Evolutionary conservation across 192 early-diverging fungal genomes (phyloP), one percentile per base, ranked within the genome.

Genomic region (Linnemannia zychae): DNA sequence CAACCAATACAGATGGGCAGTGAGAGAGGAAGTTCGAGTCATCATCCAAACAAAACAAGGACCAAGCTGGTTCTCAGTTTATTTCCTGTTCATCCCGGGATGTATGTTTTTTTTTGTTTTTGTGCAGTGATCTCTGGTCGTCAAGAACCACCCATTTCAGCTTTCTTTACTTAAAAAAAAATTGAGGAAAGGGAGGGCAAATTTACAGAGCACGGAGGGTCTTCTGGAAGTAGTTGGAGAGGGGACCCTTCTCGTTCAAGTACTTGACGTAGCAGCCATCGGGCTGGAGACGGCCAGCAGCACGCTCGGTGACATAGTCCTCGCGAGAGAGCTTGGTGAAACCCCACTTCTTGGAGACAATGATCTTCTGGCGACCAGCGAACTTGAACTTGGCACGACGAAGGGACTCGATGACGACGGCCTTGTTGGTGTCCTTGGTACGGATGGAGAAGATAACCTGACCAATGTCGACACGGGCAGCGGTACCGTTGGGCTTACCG

Each of bases 321-420:
- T 96, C 95, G 78, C 97, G 96, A 77, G 95, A 91, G 79, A 98
- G 92, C 91, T 98, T 98, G 92, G 98, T 99, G 94, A 99, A 99
- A 78, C 98, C 98, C 98, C 98, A 99, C 92, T 99, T 99, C 94
- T 99, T 98, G 90, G 98, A 99, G 82, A 99, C 88, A 82, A 99
- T 94, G 88, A 99, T 98, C 93, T 98, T 98, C 90, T 99, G 98
- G 81, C 96, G 96, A 90, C 98, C 98, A 71, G 98, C 96, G 93
- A 99, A 99, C 95, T 99, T 99, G 96, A 98, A 99, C 88, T 88
- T 88, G 70, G 88, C 88, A 74, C 88, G 83, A 40, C 88, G 80
- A 71, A 88, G 88, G 66, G 96, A 92, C 90, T 99, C 98, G 82
- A 96, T 95, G 78, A 99, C 96, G 86, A 94, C 90, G 52, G 96